phyloP scores from a whole-genome alignment of 768 basidiomycete genomes.

The Terana coerulea region DNA sequence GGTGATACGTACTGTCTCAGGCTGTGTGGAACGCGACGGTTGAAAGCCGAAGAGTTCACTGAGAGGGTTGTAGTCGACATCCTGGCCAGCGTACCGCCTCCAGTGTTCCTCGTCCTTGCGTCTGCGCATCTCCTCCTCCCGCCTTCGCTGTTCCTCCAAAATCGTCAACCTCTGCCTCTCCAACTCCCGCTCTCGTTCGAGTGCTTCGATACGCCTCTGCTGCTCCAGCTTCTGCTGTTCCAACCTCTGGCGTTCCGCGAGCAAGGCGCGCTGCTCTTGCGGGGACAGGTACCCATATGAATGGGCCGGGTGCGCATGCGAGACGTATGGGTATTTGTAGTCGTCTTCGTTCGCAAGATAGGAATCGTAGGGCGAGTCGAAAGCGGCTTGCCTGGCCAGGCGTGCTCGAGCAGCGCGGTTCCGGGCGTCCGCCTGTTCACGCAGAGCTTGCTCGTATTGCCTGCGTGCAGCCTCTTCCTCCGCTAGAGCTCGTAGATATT shows the following conservation, averaged over 20 bases:
- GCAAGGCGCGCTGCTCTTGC: not conserved
- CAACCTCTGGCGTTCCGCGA: constrained; percentile 6
- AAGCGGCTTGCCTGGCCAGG: constrained; percentile 18
- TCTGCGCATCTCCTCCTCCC: constrained; percentile 20
- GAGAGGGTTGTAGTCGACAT: constrained; percentile 9
- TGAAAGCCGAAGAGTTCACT: constrained; percentile 18
- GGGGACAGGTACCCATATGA: constrained; percentile 2
- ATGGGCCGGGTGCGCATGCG: constrained; percentile 6
- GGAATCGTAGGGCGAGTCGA: constrained; percentile 18
- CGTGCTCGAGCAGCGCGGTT: constrained; percentile 26
- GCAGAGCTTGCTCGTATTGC: constrained; percentile 23
- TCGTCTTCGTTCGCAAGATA: constrained; percentile 21
- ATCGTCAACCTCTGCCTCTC: constrained; percentile 7
- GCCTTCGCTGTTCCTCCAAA: constrained; percentile 15
- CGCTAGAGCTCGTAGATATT: constrained; percentile 24
- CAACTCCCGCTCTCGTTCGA: constrained; percentile 11
- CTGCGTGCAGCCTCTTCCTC: constrained; percentile 27
- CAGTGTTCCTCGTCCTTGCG: constrained; percentile 19
- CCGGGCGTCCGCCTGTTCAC: constrained; percentile 26
- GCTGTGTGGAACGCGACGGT: constrained; percentile 2
- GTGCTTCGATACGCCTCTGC: constrained; percentile 9
- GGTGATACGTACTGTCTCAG: not conserved
- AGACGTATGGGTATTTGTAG: constrained; percentile 13
- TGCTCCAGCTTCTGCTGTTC: not conserved
- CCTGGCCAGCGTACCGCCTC: constrained; percentile 7